Base-by-base conservation (phyloP, 805 yeast species). In the Candida ulmi region DNA sequence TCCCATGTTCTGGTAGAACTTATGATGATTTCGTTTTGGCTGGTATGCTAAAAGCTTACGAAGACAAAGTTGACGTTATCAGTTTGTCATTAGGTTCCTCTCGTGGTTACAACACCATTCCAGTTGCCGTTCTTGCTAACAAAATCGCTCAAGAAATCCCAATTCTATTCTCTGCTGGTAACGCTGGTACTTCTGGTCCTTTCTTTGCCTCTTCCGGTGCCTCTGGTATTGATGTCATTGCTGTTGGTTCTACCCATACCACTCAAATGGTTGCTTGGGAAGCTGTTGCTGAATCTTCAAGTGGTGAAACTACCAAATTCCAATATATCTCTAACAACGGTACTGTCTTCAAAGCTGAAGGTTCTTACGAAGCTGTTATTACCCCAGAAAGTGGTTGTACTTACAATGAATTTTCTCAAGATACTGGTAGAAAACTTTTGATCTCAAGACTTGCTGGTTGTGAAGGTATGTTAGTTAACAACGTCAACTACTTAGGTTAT, bases 101-200 rank as follows among this genome's bases (percentile, higher is more conserved):
- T 35, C 32, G 37, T 33, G 48, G 46, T 28, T 47, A 44, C 27
- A 43, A 26, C 29, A 34, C 33, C 29, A 23, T n/a, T 16, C 48
- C 51, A 19, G 16, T 47, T 15, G 41, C 48, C 21, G 11, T 13
- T 11, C 28, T 47, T 12, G 40, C 48, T 9, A 32, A 43, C 16
- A 33, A 33, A 12, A 42, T 47, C 17, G 40, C 48, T 11, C 17
- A 40, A 25, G 43, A 40, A 8, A 37, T 34, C 17, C 36, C 47
- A 7, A 33, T 44, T 16, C 17, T 47, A 31, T 47, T 36, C 19
- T 39, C 48, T 25, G 50, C 50, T 30, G 50, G 50, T 40, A 44
- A 46, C 32, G 23, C 41, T 36, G 50, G 46, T 40, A 33, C 30
- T 1, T 11, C 23, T 2, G 49, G 49, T 26, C 38, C 45, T 8